These are phyloP conservation scores for Loxodes magnus DNA, from an alignment of 73 alveolate species.

Conservation along the genomic window DNA sequence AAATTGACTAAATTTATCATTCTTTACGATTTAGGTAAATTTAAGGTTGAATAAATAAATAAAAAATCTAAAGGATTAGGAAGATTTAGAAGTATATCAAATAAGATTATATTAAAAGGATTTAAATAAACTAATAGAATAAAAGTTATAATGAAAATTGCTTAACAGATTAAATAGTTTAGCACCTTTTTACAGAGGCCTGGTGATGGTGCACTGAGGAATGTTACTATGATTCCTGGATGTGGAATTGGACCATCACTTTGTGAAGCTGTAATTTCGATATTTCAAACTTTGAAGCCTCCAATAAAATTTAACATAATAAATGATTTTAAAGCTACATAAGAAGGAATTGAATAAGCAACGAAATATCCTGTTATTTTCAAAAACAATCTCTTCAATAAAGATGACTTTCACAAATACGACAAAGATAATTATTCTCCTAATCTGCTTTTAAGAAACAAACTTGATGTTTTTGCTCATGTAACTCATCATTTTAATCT, in stretches of 20 bases:
- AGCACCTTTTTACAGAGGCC: conserved; percentile 44
- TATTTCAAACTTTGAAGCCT: conserved; percentile 34
- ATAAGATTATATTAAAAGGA: too few species aligned
- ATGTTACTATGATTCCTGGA: conserved; percentile 50
- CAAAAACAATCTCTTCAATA: conserved; percentile 40
- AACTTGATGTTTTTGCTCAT: conserved; percentile 44
- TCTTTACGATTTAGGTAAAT: too few species aligned
- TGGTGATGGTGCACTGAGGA: conserved; percentile 49
- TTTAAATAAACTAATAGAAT: too few species aligned
- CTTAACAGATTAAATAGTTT: too few species aligned
- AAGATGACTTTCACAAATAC: too few species aligned
- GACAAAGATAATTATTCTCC: conserved; percentile 26
- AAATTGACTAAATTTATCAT: too few species aligned
- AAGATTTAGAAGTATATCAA: too few species aligned
- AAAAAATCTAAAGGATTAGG: too few species aligned
- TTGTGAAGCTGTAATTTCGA: neutral
- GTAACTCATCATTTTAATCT: conserved; percentile 42
- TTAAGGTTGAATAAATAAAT: too few species aligned
- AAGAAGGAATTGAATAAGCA: conserved; percentile 17
- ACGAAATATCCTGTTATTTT: conserved; percentile 32
- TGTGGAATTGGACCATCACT: conserved; percentile 57
- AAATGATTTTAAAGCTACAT: conserved; percentile 31
- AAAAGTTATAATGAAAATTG: too few species aligned
- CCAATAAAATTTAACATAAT: conserved; percentile 43
- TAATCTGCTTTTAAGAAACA: conserved; percentile 32